Evolutionary conservation across 2,329 filamentous ascomycete genomes (phyloP).

Genomic region (Colletotrichum godetiae): DNA sequence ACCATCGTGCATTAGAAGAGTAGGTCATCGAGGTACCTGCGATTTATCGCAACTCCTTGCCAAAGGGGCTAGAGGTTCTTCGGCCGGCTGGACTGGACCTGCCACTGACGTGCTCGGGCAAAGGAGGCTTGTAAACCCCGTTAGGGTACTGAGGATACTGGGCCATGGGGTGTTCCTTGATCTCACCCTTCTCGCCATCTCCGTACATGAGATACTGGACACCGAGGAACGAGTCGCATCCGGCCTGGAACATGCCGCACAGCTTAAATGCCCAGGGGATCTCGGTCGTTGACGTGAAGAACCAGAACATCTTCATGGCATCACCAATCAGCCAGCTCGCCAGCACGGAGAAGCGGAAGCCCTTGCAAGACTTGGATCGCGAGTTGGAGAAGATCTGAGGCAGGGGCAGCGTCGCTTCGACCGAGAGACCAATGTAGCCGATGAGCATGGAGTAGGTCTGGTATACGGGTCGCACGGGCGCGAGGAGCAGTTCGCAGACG

Average conservation of each 20-base stretch:
- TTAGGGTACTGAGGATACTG: constrained; percentile 40
- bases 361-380: constrained; percentile 76
- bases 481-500: constrained; percentile 74
- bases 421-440: constrained; percentile 79
- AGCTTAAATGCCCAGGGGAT: constrained; percentile 86
- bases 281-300: constrained; percentile 76
- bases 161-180: constrained; percentile 53
- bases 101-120: constrained; percentile 47
- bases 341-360: constrained; percentile 81
- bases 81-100: constrained; percentile 52
- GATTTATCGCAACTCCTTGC: constrained; percentile 39
- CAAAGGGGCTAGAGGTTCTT: constrained; percentile 43
- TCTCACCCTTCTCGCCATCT: constrained; percentile 52
- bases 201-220: constrained; percentile 80
- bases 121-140: constrained; percentile 46
- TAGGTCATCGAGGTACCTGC: neutral
- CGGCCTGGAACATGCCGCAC: constrained; percentile 84
- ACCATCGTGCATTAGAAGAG: neutral
- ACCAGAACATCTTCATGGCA: constrained; percentile 89
- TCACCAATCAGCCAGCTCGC: constrained; percentile 84
- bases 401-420: constrained; percentile 85
- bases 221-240: constrained; percentile 79
- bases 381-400: constrained; percentile 82
- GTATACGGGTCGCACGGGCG: constrained; percentile 68
- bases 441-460: constrained; percentile 73